These are phyloP conservation scores for Fusarium cicatricum DNA, from an alignment of 2,329 filamentous ascomycete genomes.

Conservation along the genomic window DNA sequence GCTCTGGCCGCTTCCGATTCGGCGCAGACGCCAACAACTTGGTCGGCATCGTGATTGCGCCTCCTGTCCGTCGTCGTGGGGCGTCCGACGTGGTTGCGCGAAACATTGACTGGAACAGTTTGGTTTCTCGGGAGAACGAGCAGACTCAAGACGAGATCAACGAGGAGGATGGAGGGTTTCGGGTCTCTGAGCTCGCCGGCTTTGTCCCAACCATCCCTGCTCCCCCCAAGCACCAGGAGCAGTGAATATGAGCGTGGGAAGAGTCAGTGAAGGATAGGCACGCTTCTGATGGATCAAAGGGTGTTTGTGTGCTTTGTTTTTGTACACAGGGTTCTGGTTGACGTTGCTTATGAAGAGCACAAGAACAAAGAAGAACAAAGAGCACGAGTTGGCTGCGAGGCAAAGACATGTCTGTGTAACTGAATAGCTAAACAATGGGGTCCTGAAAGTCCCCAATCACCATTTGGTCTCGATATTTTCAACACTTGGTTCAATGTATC, in stretches of 20 bases:
- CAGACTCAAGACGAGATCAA: background rate
- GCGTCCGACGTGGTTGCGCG: background rate
- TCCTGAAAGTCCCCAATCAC: background rate
- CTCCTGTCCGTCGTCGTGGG: background rate
- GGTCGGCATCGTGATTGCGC: constrained; percentile 20
- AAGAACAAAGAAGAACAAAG: no score
- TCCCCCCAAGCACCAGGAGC: background rate
- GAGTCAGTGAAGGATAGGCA: background rate
- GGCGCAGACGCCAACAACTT: background rate
- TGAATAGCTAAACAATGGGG: background rate
- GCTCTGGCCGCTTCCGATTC: background rate
- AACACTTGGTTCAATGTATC: background rate
- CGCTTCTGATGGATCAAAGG: background rate
- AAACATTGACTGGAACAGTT: constrained; percentile 15
- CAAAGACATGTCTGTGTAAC: no score
- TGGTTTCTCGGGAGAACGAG: background rate
- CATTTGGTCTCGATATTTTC: background rate
- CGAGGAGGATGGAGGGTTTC: background rate
- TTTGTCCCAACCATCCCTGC: background rate
- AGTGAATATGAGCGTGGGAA: background rate
- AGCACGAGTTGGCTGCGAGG: no score
- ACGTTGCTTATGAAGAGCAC: no score
- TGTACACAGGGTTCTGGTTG: no score
- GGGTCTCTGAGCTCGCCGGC: background rate
- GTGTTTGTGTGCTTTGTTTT: no score